phyloP scores from a whole-genome alignment of 2,329 filamentous ascomycete species.

The Fusarium kyushuense region DNA sequence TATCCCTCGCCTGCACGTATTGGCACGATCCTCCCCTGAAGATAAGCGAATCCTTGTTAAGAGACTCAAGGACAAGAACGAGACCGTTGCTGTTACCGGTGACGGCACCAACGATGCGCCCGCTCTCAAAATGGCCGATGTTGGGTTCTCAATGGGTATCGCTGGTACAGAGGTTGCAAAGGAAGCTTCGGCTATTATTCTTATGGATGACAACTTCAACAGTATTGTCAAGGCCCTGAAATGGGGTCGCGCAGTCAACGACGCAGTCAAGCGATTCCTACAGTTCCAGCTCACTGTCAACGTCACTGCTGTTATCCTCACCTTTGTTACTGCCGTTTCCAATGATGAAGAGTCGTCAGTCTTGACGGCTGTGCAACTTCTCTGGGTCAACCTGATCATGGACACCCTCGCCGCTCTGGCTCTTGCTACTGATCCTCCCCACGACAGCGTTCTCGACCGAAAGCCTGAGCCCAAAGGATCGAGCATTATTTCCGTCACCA shows the following conservation, averaged over 20 bases:
- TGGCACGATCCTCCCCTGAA: conserved; percentile 80
- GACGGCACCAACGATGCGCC: conserved; percentile 88
- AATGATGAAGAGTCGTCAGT: conserved; percentile 78
- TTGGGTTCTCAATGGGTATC: conserved; percentile 89
- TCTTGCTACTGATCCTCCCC: conserved; percentile 90
- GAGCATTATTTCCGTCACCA: conserved; percentile 82
- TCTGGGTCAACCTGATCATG: conserved; percentile 99
- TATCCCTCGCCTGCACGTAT: conserved; percentile 76
- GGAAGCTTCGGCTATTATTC: conserved; percentile 85
- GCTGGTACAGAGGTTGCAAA: conserved; percentile 86
- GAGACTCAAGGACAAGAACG: conserved; percentile 76
- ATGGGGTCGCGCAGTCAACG: conserved; percentile 83
- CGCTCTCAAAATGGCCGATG: conserved; percentile 82
- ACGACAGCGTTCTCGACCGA: conserved; percentile 81
- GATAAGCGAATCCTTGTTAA: conserved; percentile 81
- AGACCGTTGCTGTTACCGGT: conserved; percentile 85
- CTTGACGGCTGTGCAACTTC: conserved; percentile 87
- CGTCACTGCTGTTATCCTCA: conserved; percentile 87
- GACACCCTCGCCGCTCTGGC: conserved; percentile 92
- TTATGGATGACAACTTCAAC: conserved; percentile 89
- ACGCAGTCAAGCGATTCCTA: conserved; percentile 81
- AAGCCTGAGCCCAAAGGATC: conserved; percentile 72
- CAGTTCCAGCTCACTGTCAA: conserved; percentile 89
- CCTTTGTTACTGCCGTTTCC: conserved; percentile 87
- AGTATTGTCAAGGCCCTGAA: conserved; percentile 88